Evolutionary conservation across 2,329 filamentous ascomycete genomes (phyloP).

Genomic region (Trichoderma afroharzianum): DNA sequence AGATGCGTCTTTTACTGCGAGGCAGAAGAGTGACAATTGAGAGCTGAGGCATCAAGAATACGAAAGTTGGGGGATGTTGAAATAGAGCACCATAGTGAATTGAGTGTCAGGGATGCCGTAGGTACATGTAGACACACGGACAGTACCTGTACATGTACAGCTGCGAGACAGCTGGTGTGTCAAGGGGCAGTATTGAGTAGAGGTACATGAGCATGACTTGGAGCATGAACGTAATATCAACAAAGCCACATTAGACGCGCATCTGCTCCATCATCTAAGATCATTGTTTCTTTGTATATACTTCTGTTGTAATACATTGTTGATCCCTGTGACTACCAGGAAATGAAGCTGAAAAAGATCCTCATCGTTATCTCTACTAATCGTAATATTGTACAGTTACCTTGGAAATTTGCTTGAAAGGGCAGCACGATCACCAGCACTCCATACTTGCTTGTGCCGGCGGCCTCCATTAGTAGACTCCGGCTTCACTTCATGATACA

Average conservation of each 20-base stretch:
- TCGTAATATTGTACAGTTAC: not conserved
- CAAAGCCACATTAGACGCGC: not conserved
- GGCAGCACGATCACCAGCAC: not conserved
- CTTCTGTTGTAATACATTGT: not conserved
- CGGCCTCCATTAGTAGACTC: conserved; percentile 13
- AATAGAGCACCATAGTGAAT: not conserved
- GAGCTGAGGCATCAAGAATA: not conserved
- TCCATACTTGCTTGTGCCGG: not conserved
- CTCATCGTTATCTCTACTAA: not conserved
- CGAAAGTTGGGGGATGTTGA: not conserved
- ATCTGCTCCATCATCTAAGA: not conserved
- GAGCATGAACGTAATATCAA: not conserved
- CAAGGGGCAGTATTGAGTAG: not conserved
- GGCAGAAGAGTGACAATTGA: not conserved
- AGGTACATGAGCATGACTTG: not conserved
- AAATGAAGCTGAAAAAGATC: not conserved
- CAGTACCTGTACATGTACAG: not conserved
- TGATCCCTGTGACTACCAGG: not conserved
- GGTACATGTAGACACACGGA: not conserved
- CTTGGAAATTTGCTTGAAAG: not conserved
- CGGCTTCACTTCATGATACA: not conserved
- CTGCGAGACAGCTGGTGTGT: not conserved
- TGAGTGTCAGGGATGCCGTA: not conserved
- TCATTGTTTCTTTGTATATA: not conserved
- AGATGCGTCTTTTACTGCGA: not conserved